These are phyloP conservation scores for Thermoascus crustaceus DNA, from an alignment of 2,329 filamentous ascomycete species.

Conservation along the genomic window DNA sequence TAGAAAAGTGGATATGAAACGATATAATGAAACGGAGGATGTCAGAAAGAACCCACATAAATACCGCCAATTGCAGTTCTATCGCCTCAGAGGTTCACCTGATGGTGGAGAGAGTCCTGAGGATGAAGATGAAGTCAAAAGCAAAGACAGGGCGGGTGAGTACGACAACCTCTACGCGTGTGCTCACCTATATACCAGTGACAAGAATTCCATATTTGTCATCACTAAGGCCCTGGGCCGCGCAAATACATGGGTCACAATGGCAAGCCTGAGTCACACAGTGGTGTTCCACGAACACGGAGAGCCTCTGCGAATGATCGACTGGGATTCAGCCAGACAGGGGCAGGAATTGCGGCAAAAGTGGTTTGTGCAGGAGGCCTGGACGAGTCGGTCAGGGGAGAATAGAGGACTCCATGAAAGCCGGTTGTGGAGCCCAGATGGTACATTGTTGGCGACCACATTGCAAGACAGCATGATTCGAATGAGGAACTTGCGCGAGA, in stretches of 20 bases:
- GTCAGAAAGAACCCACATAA: constrained; percentile 21
- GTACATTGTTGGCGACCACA: constrained; percentile 39
- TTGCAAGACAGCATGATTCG: constrained; percentile 44
- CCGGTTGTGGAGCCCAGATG: constrained; percentile 37
- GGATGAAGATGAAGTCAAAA: constrained; percentile 11
- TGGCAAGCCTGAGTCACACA: constrained; percentile 42
- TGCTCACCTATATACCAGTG: constrained; percentile 50
- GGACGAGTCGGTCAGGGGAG: constrained; percentile 36
- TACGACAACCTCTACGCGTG: constrained; percentile 49
- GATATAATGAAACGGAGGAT: constrained; percentile 34
- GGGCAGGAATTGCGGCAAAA: constrained; percentile 20
- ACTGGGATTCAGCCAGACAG: constrained; percentile 19
- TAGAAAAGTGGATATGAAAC: constrained; percentile 46
- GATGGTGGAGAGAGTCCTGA: constrained; percentile 17
- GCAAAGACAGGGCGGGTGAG: constrained; percentile 22
- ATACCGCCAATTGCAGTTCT: constrained; percentile 40
- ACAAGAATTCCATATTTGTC: constrained; percentile 47
- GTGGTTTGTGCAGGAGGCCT: constrained; percentile 45
- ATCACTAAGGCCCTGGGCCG: constrained; percentile 43
- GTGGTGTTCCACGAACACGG: constrained; percentile 41
- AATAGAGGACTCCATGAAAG: constrained; percentile 43
- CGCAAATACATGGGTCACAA: constrained; percentile 30
- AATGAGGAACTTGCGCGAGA: constrained; percentile 10
- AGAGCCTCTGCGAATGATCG: constrained; percentile 34
- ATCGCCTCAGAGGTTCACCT: constrained; percentile 37